A percentile compares a stretch with the other conserved stretches of the same genome.
phyloP scores from a whole-genome alignment of 192 early-diverging fungal species.

The Dispira parvispora region DNA sequence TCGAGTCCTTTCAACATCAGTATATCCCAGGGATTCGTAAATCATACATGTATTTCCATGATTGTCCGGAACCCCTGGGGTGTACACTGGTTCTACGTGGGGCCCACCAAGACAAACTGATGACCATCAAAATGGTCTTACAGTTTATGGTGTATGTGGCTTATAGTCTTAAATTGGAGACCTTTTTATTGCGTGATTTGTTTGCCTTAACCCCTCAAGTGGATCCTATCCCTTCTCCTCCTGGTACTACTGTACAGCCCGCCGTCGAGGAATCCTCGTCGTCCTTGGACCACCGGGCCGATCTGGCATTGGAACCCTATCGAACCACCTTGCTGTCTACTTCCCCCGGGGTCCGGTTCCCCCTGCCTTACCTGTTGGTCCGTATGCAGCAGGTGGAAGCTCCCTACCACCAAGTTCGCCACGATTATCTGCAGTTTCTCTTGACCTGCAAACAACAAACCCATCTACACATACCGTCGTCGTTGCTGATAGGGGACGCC shows the following conservation, averaged over 20 bases:
- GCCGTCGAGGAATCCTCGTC: neutral
- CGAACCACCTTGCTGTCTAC: slow-evolving; percentile 64
- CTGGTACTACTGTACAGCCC: neutral
- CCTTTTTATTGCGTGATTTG: slow-evolving; percentile 57
- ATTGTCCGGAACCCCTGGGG: slow-evolving; percentile 58
- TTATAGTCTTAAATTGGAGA: slow-evolving; percentile 79
- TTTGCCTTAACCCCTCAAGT: slow-evolving; percentile 27
- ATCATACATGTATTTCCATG: slow-evolving; percentile 78
- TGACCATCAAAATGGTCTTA: slow-evolving; percentile 63
- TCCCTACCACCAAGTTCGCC: slow-evolving; percentile 6
- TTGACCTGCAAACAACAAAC: neutral
- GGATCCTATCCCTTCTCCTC: neutral
- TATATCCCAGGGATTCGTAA: slow-evolving; percentile 66
- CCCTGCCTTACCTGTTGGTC: slow-evolving; percentile 65
- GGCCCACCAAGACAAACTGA: slow-evolving; percentile 42
- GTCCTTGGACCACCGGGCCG: slow-evolving; percentile 12
- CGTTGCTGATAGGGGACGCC: slow-evolving; percentile 1
- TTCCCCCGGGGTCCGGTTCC: slow-evolving; percentile 73
- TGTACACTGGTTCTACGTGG: slow-evolving; percentile 85
- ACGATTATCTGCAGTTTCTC: slow-evolving; percentile 6
- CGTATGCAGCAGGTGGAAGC: slow-evolving; percentile 42
- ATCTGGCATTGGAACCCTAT: slow-evolving; percentile 35
- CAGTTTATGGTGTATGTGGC: slow-evolving; percentile 71
- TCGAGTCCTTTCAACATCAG: slow-evolving; percentile 68
- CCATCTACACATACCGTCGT: slow-evolving; percentile 5